These are phyloP conservation scores for Aureobasidium pullulans DNA, from an alignment of 2,329 filamentous ascomycete genomes.

Conservation along the genomic window DNA sequence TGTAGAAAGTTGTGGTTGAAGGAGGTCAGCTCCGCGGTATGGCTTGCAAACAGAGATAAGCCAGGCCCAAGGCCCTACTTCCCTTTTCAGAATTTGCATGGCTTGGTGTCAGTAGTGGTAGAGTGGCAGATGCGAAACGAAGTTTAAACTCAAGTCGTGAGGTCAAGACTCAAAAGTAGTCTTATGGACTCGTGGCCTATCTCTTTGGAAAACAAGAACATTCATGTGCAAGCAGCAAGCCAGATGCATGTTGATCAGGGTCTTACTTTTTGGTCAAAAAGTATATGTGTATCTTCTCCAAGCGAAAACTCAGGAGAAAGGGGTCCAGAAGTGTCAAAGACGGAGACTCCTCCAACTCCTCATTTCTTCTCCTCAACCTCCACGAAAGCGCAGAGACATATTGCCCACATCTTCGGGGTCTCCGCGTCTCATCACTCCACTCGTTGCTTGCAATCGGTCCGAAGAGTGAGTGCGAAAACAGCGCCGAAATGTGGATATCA, in stretches of 20 bases:
- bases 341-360: background rate
- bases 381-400: background rate
- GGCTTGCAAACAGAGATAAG: background rate
- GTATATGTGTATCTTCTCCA: background rate
- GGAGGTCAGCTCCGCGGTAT: background rate
- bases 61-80: background rate
- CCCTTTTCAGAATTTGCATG: background rate
- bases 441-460: background rate
- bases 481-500: slow-evolving; percentile 5
- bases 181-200: background rate
- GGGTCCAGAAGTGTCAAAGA: background rate
- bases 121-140: background rate
- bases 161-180: background rate
- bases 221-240: background rate
- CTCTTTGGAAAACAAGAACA: background rate
- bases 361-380: background rate
- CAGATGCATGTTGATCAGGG: background rate
- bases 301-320: background rate
- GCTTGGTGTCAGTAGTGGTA: background rate
- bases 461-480: background rate
- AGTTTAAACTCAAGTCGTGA: background rate
- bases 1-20: background rate
- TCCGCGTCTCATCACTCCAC: slow-evolving; percentile 8
- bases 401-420: background rate
- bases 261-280: background rate